Evolutionary conservation across 2,329 filamentous ascomycete species (phyloP).

Genomic region (Pleoardoris graminearum): DNA sequence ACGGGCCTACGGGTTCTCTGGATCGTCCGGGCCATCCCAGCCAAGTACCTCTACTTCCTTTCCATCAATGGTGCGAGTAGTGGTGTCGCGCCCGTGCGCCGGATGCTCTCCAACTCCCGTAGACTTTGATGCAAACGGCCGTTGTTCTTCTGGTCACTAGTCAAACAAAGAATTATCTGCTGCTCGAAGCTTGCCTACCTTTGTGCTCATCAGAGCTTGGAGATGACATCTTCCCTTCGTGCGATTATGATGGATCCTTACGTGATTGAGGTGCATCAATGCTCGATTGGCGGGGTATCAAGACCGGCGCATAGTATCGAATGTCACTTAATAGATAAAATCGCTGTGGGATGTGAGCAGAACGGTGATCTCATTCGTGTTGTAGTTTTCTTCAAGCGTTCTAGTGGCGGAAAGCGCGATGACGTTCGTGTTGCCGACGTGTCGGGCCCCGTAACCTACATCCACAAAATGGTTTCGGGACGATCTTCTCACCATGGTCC

Average conservation of each 20-base stretch:
- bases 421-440: background rate
- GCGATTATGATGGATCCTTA: background rate
- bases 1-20: slow-evolving; percentile 27
- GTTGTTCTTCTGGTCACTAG: no score
- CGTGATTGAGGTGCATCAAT: background rate
- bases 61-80: slow-evolving; percentile 19
- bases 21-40: slow-evolving; percentile 28
- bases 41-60: slow-evolving; percentile 30
- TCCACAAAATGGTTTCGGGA: background rate
- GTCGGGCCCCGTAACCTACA: background rate
- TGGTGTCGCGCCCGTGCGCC: background rate
- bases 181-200: no score
- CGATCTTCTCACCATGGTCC: background rate
- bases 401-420: background rate
- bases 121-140: no score
- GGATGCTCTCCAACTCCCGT: background rate
- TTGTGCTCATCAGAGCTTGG: background rate
- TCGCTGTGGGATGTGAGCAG: background rate
- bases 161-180: no score
- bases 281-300: background rate
- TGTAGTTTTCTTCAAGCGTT: background rate
- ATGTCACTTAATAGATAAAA: background rate
- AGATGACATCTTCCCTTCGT: background rate
- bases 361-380: background rate
- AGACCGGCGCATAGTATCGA: background rate